Conservation (phyloP, 192 early-diverging fungal genomes). For the Coemansia sp. region DNA sequence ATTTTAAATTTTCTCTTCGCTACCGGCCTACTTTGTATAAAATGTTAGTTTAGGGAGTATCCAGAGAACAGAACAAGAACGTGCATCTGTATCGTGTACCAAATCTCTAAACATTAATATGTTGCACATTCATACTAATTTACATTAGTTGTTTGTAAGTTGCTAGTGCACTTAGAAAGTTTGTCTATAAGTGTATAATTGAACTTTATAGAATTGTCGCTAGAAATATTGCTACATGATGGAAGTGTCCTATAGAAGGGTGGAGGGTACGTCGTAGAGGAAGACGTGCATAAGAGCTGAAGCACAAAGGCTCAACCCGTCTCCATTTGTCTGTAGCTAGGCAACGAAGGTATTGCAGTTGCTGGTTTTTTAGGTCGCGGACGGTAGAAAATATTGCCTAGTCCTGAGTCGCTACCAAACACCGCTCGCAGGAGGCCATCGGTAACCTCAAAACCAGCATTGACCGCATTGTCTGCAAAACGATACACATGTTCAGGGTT, state of each 20-base stretch:
- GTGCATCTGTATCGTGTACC: neutral
- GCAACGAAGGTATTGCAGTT: conserved; percentile 23
- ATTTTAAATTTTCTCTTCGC: neutral
- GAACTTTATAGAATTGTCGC: neutral
- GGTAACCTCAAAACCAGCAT: conserved; percentile 50
- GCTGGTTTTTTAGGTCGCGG: conserved; percentile 54
- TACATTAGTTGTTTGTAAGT: neutral
- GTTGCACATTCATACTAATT: neutral
- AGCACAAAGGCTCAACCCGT: neutral
- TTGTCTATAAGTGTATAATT: neutral
- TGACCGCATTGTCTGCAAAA: conserved; percentile 51
- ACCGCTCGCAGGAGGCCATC: conserved; percentile 49
- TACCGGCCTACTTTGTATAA: neutral
- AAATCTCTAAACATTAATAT: neutral
- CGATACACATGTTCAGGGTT: conserved; percentile 50
- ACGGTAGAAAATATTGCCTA: conserved; percentile 46
- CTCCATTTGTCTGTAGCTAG: conserved; percentile 29
- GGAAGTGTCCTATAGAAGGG: neutral
- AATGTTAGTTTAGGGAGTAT: neutral
- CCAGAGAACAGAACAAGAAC: neutral
- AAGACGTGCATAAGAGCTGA: neutral
- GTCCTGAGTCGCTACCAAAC: conserved; percentile 52
- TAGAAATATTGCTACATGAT: conserved; percentile 1
- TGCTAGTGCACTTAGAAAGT: neutral
- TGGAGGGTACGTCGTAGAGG: neutral